phyloP scores from a whole-genome alignment of 768 basidiomycete genomes.

The Naematelia encephala region DNA sequence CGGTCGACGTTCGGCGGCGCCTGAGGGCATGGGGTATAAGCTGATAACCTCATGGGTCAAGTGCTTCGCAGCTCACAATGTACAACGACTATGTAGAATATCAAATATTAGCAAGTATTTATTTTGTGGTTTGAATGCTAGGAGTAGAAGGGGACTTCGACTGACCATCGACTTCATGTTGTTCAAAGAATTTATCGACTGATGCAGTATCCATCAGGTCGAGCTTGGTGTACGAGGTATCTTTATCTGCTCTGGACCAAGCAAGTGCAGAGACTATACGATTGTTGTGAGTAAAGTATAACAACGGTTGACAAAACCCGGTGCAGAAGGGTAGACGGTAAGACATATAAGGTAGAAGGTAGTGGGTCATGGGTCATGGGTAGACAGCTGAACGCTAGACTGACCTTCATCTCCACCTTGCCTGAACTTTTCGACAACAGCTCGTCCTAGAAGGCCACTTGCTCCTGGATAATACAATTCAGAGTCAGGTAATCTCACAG shows the following conservation, averaged over 20 bases:
- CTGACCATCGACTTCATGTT: slow-evolving; percentile 69
- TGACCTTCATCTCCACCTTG: slow-evolving; percentile 41
- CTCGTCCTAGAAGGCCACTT: slow-evolving; percentile 83
- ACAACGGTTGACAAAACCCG: slow-evolving; percentile 31
- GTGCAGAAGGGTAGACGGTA: not conserved
- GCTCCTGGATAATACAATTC: slow-evolving; percentile 60
- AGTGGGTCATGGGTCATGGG: not conserved
- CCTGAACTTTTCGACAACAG: slow-evolving; percentile 68
- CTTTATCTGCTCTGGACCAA: slow-evolving; percentile 61
- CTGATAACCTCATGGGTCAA: no score
- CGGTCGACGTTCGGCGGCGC: slow-evolving; percentile 84
- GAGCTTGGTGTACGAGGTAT: slow-evolving; percentile 54
- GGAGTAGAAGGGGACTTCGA: not conserved
- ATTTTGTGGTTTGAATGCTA: not conserved
- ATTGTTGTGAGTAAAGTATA: no score
- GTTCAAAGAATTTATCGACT: slow-evolving; percentile 59
- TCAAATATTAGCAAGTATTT: not conserved
- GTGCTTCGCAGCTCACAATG: slow-evolving; percentile 66
- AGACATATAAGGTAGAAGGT: not conserved
- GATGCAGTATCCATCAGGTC: slow-evolving; percentile 65
- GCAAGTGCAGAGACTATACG: slow-evolving; percentile 72
- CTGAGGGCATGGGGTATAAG: slow-evolving; percentile 21
- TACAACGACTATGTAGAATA: slow-evolving; percentile 61
- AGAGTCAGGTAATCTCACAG: no score
- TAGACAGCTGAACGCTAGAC: slow-evolving; percentile 11